phyloP scores from a whole-genome alignment of 208 protist genomes.

The Spironucleus salmonicida region DNA sequence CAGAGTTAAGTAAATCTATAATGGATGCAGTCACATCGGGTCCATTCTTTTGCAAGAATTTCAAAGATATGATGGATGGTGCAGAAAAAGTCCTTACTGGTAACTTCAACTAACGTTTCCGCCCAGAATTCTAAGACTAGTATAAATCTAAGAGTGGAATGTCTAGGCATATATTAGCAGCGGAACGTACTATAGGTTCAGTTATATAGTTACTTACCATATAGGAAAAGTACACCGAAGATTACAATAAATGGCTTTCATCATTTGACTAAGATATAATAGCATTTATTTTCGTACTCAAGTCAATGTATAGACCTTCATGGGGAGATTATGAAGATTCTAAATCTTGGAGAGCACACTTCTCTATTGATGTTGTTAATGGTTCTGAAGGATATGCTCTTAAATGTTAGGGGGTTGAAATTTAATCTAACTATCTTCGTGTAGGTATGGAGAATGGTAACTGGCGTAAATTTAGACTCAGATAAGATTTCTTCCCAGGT shows the following conservation, averaged over 20 bases:
- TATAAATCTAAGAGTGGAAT: neutral
- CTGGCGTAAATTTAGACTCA: constrained; percentile 41
- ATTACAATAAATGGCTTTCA: constrained; percentile 39
- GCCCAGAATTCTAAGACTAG: neutral
- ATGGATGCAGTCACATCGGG: constrained; percentile 39
- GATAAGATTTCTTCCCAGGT: constrained; percentile 44
- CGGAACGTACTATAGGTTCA: constrained; percentile 35
- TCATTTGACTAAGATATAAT: constrained; percentile 22
- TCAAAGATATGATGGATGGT: constrained; percentile 30
- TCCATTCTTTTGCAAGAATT: constrained; percentile 38
- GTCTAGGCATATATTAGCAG: neutral
- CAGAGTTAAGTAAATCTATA: constrained; percentile 47
- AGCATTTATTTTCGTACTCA: constrained; percentile 36
- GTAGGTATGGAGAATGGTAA: constrained; percentile 34
- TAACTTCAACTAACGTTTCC: constrained; percentile 40
- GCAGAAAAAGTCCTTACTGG: constrained; percentile 37
- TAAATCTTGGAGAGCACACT: constrained; percentile 31
- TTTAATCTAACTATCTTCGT: constrained; percentile 37
- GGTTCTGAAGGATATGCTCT: constrained; percentile 40
- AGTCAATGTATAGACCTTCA: constrained; percentile 34
- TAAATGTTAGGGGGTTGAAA: constrained; percentile 25
- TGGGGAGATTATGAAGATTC: constrained; percentile 28
- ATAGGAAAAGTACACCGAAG: constrained; percentile 26
- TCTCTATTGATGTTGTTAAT: constrained; percentile 46
- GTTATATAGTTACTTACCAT: constrained; percentile 42